phyloP scores from a whole-genome alignment of 2,329 filamentous ascomycete species.

The Lizonia empirigonia region DNA sequence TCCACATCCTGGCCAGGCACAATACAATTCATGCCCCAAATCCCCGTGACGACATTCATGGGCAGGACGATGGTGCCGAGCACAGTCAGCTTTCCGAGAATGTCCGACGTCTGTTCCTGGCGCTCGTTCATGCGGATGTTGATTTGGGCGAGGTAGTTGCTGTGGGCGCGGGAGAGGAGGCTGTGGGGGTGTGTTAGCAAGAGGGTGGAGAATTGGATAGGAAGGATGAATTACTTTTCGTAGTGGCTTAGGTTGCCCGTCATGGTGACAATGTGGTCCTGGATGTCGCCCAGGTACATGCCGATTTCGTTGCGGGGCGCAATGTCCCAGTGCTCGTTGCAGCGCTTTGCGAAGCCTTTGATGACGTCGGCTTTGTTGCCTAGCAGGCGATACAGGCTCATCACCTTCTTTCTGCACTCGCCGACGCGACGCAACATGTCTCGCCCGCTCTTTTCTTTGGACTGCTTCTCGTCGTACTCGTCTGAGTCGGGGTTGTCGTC shows the following conservation, averaged over 20 bases:
- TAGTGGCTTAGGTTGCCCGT: slow-evolving; percentile 95
- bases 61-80: slow-evolving; percentile 95
- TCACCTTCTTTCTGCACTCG: slow-evolving; percentile 95
- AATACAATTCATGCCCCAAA: slow-evolving; percentile 96
- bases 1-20: slow-evolving; percentile 90
- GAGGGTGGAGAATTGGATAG: not conserved
- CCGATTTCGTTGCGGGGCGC: slow-evolving; percentile 95
- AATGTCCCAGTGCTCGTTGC: slow-evolving; percentile 97
- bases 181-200: slow-evolving; percentile 53
- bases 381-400: slow-evolving; percentile 88
- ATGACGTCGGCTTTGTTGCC: slow-evolving; percentile 99
- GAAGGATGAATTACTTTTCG: slow-evolving; percentile 76
- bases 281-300: slow-evolving; percentile 96
- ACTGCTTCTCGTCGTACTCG: slow-evolving; percentile 48
- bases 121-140: slow-evolving; percentile 99
- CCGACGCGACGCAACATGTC: slow-evolving; percentile 94
- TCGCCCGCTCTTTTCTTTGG: slow-evolving; percentile 55
- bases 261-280: slow-evolving; percentile 99
- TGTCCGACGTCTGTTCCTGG: slow-evolving; percentile 92
- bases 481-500: slow-evolving; percentile 48
- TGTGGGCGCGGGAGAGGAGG: slow-evolving; percentile 87
- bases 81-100: slow-evolving; percentile 92
- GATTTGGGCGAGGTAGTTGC: slow-evolving; percentile 98
- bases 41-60: slow-evolving; percentile 98
- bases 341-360: slow-evolving; percentile 97